Base-by-base conservation (phyloP, 768 basidiomycete genomes). In the Dacryopinax primogenitus region DNA sequence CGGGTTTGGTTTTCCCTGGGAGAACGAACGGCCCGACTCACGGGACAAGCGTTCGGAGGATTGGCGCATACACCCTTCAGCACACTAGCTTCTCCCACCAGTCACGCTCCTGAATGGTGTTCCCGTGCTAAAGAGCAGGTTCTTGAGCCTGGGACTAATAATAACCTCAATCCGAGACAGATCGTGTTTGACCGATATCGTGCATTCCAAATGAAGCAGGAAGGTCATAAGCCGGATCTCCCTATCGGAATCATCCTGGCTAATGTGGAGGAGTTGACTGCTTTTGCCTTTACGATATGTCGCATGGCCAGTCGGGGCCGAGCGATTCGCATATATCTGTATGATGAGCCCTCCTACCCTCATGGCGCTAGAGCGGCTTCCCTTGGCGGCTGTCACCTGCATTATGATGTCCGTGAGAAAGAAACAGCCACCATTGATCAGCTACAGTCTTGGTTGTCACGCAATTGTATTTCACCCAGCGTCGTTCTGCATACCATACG, bases 1-100 rank as follows among this genome's bases (percentile, higher is more conserved):
- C 68, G 70, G 33, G 65, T 70, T 12, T 77, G 76, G 77, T 33
- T 65, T 15, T 41, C 67, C 0, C 69, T 77, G 26, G 77, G 75
- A 18, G 39, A 63, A 32, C 70, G 67, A 36, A 66, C 76, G 18
- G 70, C 73, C 30, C 76, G 76, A 11, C 18, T 79, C 9, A 73
- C 85, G 0, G 76, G 76, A 3, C 11, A 23, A 21, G 4, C 3
- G 3, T 58, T 32, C 26, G 51, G 51, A 26, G 51, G 51, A 18
- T 32, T 58, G 26, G 11, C 51, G 11, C 3, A 30, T 13, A 58
- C 13, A 13, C 26, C 51, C 3, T 30, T 30, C 26, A 26, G 2
- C 18, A n/a, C n/a, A n/a, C n/a, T n/a, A n/a, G 26, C 51, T 9
- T 21, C 51, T 28, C 26, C 51, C 18, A 58, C 12, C 9, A 9